phyloP scores from a whole-genome alignment of 148 eudicot genomes.

The Hydrangea macrophylla region DNA sequence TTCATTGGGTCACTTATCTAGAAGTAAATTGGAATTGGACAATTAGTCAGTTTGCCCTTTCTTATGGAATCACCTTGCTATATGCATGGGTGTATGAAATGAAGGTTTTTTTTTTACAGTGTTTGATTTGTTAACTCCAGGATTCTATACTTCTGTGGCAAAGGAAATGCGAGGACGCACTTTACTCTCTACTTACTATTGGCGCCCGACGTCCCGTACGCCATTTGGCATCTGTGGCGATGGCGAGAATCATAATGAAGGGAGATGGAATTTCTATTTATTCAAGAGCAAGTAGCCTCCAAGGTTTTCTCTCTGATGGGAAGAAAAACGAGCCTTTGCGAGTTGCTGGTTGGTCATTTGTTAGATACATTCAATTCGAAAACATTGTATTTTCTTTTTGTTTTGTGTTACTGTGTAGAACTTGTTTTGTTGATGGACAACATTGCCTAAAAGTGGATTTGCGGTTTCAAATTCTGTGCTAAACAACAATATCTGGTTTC shows the following conservation, averaged over 20 bases:
- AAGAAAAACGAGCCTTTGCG: slow-evolving; percentile 78
- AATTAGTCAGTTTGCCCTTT: no score
- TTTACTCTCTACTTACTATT: slow-evolving; percentile 70
- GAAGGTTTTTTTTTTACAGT: background rate
- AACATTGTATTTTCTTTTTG: background rate
- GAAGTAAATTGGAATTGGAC: no score
- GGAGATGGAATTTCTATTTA: slow-evolving; percentile 95
- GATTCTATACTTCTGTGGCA: slow-evolving; percentile 77
- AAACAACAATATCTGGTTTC: background rate
- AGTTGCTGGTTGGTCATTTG: slow-evolving; percentile 79
- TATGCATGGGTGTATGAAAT: no score
- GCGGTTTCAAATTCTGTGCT: no score
- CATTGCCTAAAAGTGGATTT: background rate
- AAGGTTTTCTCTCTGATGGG: slow-evolving; percentile 92
- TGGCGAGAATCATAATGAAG: slow-evolving; percentile 73
- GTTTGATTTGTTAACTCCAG: slow-evolving; percentile 29
- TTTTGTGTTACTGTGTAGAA: background rate
- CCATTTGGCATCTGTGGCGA: slow-evolving; percentile 89
- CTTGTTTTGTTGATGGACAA: background rate
- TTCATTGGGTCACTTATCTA: background rate
- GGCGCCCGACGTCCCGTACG: slow-evolving; percentile 94
- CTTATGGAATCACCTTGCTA: no score
- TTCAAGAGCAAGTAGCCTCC: slow-evolving; percentile 89
- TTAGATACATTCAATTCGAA: no score
- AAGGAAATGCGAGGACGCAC: slow-evolving; percentile 95